Evolutionary conservation across 345 rosid genomes (phyloP).

Genomic region (Rhodomyrtus tomentosa): DNA sequence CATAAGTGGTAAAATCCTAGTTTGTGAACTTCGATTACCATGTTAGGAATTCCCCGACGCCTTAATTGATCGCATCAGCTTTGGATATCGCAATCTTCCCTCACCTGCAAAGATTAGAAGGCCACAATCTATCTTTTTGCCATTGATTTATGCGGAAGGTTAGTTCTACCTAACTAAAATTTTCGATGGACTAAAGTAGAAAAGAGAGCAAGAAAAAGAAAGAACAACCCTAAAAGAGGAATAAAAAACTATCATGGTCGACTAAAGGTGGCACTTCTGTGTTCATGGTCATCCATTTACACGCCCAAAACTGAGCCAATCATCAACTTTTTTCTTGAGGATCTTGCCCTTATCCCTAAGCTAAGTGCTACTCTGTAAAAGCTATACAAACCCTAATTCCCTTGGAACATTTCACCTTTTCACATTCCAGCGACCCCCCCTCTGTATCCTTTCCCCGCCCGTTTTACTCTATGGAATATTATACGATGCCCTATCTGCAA

Average conservation of each 20-base stretch:
- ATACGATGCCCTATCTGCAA: neutral
- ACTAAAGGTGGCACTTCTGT: neutral
- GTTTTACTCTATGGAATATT: neutral
- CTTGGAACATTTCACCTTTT: neutral
- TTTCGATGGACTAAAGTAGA: neutral
- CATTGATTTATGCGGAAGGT: neutral
- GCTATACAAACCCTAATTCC: neutral
- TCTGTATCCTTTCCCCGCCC: neutral
- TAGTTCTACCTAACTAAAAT: neutral
- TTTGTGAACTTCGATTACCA: neutral
- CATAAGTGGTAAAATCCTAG: neutral
- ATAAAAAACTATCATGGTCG: neutral
- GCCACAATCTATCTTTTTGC: neutral
- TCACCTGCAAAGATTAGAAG: neutral
- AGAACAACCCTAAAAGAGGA: neutral
- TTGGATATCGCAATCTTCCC: neutral
- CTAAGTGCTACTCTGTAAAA: neutral
- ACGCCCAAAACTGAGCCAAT: neutral
- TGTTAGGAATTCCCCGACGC: neutral
- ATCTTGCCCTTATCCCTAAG: neutral
- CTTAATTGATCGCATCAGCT: neutral
- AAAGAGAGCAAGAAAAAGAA: neutral
- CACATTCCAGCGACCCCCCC: neutral
- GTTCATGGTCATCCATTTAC: neutral
- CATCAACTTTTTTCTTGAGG: neutral